Evolutionary conservation across 2,329 filamentous ascomycete species (phyloP), one percentile per base, ranked within the genome.

Genomic region (Nothophaeocryptopus gaeumannii): DNA sequence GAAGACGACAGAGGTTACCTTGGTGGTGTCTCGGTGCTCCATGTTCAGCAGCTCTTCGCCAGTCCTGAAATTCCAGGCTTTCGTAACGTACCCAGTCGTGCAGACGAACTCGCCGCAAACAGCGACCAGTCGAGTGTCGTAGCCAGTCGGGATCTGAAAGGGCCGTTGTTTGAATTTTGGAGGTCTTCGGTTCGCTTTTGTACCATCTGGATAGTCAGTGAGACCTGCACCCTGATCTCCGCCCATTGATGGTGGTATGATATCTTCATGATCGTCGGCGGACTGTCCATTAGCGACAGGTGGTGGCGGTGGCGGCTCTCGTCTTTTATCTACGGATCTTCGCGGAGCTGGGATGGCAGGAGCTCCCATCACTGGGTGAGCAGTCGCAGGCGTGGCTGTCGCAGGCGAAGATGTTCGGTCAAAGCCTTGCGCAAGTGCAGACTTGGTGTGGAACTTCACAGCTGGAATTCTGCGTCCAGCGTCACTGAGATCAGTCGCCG

Each of bases 71-170:
- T 85, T 92, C 91, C 93, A 99, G 0, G 91, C 88, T 53, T 89
- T 82, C 1, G 92, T 97, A 54, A 93, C 77, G 56, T 88, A 86
- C 5, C 92, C 93, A 12, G 87, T 89, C 0, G 91, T 92, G 66
- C 89, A 96, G 7, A 93, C 83, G 58, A 86, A 84, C 56, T 91
- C 85, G 7, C 93, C 93, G 65, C 89, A 96, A 2, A 95, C 84
- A 55, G 93, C 91, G 64, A 96, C 84, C 29, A 90, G 76, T 36
- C 89, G 84, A 5, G 89, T 88, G 56, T 97, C 93, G 59, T 95
- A 93, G 61, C 89, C 90, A 2, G 88, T 91, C 29, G 79, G 72
- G 49, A 99, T 91, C 56, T 92, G 87, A 44, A 78, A 79, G n/a
- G 81, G 79, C 0, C 87, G 85, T 36, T 83, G 78, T 60, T 84